Conservation (phyloP, 805 yeast genomes). For the Kuraishia cidri region DNA sequence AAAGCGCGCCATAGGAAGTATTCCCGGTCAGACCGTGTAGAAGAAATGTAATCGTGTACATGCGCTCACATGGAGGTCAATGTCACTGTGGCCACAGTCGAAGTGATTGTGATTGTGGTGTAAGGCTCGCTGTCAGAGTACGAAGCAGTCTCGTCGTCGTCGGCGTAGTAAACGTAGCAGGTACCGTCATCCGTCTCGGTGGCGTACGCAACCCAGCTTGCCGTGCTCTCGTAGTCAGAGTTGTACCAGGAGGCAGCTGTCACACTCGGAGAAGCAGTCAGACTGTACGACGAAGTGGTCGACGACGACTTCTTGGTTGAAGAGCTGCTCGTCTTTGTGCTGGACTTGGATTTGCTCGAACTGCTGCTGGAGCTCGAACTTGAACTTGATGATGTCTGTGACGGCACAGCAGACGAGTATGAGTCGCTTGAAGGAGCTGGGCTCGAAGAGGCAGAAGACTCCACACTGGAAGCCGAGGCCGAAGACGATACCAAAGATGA, state of each 20-base stretch:
- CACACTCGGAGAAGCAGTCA: slow-evolving; percentile 24
- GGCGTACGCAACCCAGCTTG: slow-evolving; percentile 12
- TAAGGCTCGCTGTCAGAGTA: slow-evolving; percentile 17
- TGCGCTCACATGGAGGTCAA: no score
- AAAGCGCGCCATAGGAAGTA: no score
- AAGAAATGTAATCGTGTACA: no score
- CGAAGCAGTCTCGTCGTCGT: slow-evolving; percentile 13
- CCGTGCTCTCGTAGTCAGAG: slow-evolving; percentile 4
- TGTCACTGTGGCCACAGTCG: slow-evolving; percentile 24
- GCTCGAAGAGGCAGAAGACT: slow-evolving; percentile 5
- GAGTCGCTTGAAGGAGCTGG: slow-evolving; percentile 7
- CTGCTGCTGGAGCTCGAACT: slow-evolving; percentile 6
- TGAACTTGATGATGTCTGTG: slow-evolving; percentile 16
- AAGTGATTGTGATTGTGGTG: slow-evolving; percentile 23
- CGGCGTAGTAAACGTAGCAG: slow-evolving; percentile 25
- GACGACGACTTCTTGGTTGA: slow-evolving; percentile 21
- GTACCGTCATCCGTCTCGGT: slow-evolving; percentile 21
- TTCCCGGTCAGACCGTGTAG: no score
- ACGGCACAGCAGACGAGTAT: slow-evolving; percentile 10
- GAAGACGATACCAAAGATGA: slow-evolving; percentile 4
- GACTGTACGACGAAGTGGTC: slow-evolving; percentile 27
- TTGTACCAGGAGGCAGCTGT: slow-evolving; percentile 14
- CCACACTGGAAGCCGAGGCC: slow-evolving; percentile 4
- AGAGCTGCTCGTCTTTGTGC: slow-evolving; percentile 5
- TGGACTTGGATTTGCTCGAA: slow-evolving; percentile 3